Conservation (phyloP, 805 yeast genomes). For the Sungouiozyma ichnusensis region DNA sequence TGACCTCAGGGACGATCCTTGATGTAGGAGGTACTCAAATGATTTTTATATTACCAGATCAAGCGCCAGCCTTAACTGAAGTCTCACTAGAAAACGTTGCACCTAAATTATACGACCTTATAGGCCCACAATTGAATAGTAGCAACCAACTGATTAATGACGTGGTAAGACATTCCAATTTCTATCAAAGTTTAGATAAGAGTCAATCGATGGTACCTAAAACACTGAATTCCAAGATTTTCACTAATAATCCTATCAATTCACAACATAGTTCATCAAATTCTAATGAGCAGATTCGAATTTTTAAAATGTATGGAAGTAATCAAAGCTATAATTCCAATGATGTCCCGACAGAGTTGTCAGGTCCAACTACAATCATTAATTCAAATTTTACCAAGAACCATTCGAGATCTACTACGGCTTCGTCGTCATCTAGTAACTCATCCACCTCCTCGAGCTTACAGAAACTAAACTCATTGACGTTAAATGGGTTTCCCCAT, state of each 20-base stretch:
- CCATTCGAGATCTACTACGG: slow-evolving; percentile 2
- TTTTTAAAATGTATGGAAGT: slow-evolving; percentile 26
- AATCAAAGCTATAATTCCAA: slow-evolving; percentile 3
- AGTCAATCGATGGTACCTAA: too few relatives aligned
- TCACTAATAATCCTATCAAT: too few relatives aligned
- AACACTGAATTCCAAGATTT: too few relatives aligned
- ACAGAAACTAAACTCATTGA: slow-evolving; percentile 4
- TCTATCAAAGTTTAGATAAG: slow-evolving; percentile 5
- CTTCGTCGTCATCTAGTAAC: slow-evolving; percentile 6
- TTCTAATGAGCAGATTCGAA: slow-evolving; percentile 20
- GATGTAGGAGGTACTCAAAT: slow-evolving; percentile 97
- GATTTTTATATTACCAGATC: slow-evolving; percentile 96
- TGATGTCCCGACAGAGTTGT: slow-evolving; percentile 3
- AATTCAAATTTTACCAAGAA: slow-evolving; percentile 3
- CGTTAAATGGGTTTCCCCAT: slow-evolving; percentile 17
- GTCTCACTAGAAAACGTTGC: slow-evolving; percentile 27
- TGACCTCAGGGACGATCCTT: slow-evolving; percentile 79
- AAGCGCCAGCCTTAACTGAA: slow-evolving; percentile 54
- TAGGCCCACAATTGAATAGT: slow-evolving; percentile 14
- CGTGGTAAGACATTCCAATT: slow-evolving; percentile 15
- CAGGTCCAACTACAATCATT: slow-evolving; percentile 5
- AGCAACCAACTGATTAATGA: slow-evolving; percentile 17
- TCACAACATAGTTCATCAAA: slow-evolving; percentile 1
- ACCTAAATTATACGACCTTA: slow-evolving; percentile 20
- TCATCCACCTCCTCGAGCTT: slow-evolving; percentile 4